phyloP scores from a whole-genome alignment of 1,139 yeast species.

The Scheffersomyces illinoinensis region DNA sequence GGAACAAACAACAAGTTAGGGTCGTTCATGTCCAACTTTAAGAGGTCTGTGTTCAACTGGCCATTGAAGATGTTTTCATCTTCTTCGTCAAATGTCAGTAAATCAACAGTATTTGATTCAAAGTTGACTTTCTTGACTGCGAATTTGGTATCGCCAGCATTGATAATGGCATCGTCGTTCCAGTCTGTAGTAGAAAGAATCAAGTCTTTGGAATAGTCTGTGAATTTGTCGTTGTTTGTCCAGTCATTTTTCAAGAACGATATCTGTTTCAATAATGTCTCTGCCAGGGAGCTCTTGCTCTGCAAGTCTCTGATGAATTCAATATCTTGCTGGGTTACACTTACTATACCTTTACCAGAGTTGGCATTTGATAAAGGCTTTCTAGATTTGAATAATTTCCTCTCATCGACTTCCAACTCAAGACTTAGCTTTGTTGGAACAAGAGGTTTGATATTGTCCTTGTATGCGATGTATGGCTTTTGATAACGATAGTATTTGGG shows the following conservation, averaged over 20 bases:
- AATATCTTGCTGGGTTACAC: slow-evolving; percentile 34
- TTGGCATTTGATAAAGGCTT: slow-evolving; percentile 4
- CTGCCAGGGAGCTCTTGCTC: slow-evolving; percentile 17
- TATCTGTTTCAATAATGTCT: slow-evolving; percentile 22
- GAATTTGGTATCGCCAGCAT: slow-evolving; percentile 36
- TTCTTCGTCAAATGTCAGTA: slow-evolving; percentile 45
- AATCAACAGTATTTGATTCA: slow-evolving; percentile 16
- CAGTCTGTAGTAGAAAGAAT: slow-evolving; percentile 80
- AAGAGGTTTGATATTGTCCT: slow-evolving; percentile 50
- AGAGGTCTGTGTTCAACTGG: slow-evolving; percentile 44
- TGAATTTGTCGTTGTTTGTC: slow-evolving; percentile 38
- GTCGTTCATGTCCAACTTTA: slow-evolving; percentile 83
- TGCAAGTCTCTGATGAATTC: slow-evolving; percentile 31
- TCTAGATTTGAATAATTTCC: slow-evolving; percentile 41
- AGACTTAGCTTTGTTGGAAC: slow-evolving; percentile 58
- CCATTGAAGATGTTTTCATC: slow-evolving; percentile 86
- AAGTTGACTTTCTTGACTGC: slow-evolving; percentile 6
- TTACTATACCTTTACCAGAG: slow-evolving; percentile 12
- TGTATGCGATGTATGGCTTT: slow-evolving; percentile 47
- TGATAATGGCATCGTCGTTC: slow-evolving; percentile 70
- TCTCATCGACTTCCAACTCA: slow-evolving; percentile 50
- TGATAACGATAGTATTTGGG: slow-evolving; percentile 56
- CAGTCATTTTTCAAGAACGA: slow-evolving; percentile 40
- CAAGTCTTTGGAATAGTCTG: slow-evolving; percentile 55
- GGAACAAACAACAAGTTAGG: slow-evolving; percentile 71